Base-by-base conservation (phyloP, 2,329 filamentous ascomycete genomes). In the Cylindrodendrum hubeiense region DNA sequence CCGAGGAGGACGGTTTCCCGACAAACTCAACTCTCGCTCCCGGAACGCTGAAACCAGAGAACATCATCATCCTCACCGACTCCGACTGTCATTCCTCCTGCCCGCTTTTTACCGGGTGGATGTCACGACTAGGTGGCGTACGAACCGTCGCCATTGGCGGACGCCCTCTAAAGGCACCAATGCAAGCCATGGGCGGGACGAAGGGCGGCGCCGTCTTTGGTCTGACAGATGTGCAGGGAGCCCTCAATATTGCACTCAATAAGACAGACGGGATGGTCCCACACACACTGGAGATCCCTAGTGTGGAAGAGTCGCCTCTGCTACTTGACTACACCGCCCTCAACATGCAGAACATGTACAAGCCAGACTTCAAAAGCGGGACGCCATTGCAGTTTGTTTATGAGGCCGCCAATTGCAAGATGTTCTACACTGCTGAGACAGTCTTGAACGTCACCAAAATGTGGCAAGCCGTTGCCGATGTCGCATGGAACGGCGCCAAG, bases 121-220 rank as follows among this genome's bases (percentile, higher is more conserved):
- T 69, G 24, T 49, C 47, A 1, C 54, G 61, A 5, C 33, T 55
- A 10, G 49, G 60, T 8, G 61, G 65, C 2, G 43, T 67, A 15
- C 67, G 54, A 5, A 43, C 65, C 6, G 15, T 69, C 10, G 41
- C 65, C 4, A 52, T 67, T 6, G 67, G 67, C 2, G 67, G 67
- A 6, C 65, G 47, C 4, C 67, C 65, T 1, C 33, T 41, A 1
- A 26, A 47, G 0, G 34, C 58, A n/a, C 55, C 67, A 5, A 69
- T 69, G 67, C 67, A 69, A 19, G 43, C 53, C 24, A 63, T 69
- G 52, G 67, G 65, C 4, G 67, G 67, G 6, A 59, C 63, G 10
- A 63, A 66, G 6, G 67, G 64, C 1, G 34, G 49, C 8, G 53
- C 54, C 37, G 34, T 34, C 7, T 26, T 44, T 33, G 26, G 22